Percentiles rank a stretch among this genome's conserved stretches.
phyloP scores from a whole-genome alignment of 2,329 filamentous ascomycete species.

The Aspergillus sp. region DNA sequence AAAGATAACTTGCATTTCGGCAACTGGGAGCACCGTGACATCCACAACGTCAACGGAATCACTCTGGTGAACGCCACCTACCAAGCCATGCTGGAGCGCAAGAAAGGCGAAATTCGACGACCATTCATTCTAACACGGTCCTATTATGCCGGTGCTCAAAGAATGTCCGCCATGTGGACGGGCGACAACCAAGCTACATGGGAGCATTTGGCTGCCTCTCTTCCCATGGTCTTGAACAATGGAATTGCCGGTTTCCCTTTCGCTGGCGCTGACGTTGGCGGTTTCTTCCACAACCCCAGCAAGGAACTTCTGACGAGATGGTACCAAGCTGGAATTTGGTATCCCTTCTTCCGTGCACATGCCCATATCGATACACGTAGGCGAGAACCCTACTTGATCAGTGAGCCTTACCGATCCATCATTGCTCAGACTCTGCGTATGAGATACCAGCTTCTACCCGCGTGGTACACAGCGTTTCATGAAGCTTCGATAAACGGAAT shows the following conservation, averaged over 20 bases:
- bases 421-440: constrained; percentile 83
- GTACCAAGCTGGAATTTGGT: constrained; percentile 96
- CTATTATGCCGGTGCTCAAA: constrained; percentile 87
- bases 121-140: constrained; percentile 91
- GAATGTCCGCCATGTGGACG: constrained; percentile 95
- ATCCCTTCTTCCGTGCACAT: constrained; percentile 96
- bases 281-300: constrained; percentile 95
- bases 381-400: constrained; percentile 84
- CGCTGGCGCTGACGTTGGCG: constrained; percentile 89
- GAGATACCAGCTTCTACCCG: constrained; percentile 81
- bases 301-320: constrained; percentile 88
- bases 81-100: constrained; percentile 75
- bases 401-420: constrained; percentile 79
- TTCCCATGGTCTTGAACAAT: constrained; percentile 91
- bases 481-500: constrained; percentile 76
- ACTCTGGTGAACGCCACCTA: constrained; percentile 95
- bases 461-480: constrained; percentile 97
- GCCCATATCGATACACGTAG: constrained; percentile 95
- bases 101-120: constrained; percentile 76
- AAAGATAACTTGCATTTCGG: constrained; percentile 93
- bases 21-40: constrained; percentile 92
- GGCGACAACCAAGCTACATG: constrained; percentile 94
- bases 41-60: constrained; percentile 94
- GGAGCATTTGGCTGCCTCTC: constrained; percentile 80
- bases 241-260: constrained; percentile 93